Base-by-base conservation (phyloP, 2,329 filamentous ascomycete species). In the Diaporthe vexans region DNA sequence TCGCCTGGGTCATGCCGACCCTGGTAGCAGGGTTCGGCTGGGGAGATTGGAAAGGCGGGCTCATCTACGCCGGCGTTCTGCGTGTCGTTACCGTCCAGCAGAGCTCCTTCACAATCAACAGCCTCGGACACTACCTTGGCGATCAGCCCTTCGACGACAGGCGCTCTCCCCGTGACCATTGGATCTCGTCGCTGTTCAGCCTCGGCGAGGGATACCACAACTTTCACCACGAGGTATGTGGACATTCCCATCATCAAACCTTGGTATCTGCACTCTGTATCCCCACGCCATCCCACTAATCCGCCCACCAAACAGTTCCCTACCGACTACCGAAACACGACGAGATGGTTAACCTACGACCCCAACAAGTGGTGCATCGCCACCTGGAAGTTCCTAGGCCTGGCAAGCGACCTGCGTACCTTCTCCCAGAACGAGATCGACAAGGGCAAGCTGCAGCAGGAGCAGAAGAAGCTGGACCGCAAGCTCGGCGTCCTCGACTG, bases 81-180 rank as follows among this genome's bases (percentile, higher is more conserved):
- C 92, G 94, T 78, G 93, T 96, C 85, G 95, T 95, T 89, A 93
- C 95, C 85, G 93, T 97, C 77, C 94, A 97, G 88, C 94, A 97
- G 86, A 94, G 94, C 75, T 97, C 95, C 77, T 97, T 97, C 90
- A 97, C 94, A 80, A 94, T 97, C 88, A 97, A 97, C 89, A 95
- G 94, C 24, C 87, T 97, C 76, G 94, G 94, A 77, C 94, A 97
- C 87, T 97, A 94, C 93, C 92, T 97, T 80, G 94, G 95, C 77
- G 95, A 97, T 80, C 94, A 97, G 87, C 95, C 95, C 76, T 97
- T 97, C 82, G 94, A 97, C 80, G 95, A 97, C 89, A 93, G 94
- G 85, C 96, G 97, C 91, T 95, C 93, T 75, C 95, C 94, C 77
- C 93, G 95, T 82, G 94, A 97, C 80, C 94, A 97, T 85, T 90